These are phyloP conservation scores for Cicer cuneatum DNA, from an alignment of 306 rosid species.

Conservation along the genomic window DNA sequence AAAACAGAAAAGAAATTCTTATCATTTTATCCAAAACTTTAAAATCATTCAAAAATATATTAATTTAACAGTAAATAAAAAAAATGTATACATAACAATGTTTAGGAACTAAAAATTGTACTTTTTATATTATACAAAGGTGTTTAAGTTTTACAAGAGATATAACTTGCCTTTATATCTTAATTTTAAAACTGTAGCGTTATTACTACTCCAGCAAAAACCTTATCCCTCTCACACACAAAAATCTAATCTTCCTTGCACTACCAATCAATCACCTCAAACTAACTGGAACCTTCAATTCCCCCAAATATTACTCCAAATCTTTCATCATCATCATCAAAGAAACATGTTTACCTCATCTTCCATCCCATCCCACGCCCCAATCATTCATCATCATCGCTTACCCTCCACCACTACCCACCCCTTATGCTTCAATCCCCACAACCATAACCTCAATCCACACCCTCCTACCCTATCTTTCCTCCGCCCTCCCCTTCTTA, in stretches of 20 bases:
- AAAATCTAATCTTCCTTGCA: neutral
- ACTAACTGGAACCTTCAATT: neutral
- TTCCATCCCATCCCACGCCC: slow-evolving; percentile 28
- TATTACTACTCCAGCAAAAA: neutral
- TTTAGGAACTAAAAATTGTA: too few relatives aligned
- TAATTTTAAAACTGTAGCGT: too few relatives aligned
- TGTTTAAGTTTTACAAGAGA: too few relatives aligned
- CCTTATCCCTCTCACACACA: neutral
- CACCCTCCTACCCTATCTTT: slow-evolving; percentile 34
- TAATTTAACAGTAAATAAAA: too few relatives aligned
- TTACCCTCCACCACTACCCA: neutral
- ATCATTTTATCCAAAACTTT: too few relatives aligned
- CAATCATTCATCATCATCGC: slow-evolving; percentile 36
- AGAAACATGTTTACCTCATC: slow-evolving; percentile 41
- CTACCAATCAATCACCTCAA: neutral
- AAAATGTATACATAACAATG: too few relatives aligned
- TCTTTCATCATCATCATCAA: neutral
- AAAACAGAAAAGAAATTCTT: too few relatives aligned
- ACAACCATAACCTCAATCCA: neutral
- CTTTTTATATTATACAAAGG: too few relatives aligned
- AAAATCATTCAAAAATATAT: too few relatives aligned
- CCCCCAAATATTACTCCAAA: too few relatives aligned
- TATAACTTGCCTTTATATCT: too few relatives aligned
- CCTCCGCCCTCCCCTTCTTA: slow-evolving; percentile 36
- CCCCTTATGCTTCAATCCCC: neutral